Evolutionary conservation across 345 rosid species (phyloP), one percentile per base, ranked within the genome.

Genomic region (Lagerstroemia speciosa): DNA sequence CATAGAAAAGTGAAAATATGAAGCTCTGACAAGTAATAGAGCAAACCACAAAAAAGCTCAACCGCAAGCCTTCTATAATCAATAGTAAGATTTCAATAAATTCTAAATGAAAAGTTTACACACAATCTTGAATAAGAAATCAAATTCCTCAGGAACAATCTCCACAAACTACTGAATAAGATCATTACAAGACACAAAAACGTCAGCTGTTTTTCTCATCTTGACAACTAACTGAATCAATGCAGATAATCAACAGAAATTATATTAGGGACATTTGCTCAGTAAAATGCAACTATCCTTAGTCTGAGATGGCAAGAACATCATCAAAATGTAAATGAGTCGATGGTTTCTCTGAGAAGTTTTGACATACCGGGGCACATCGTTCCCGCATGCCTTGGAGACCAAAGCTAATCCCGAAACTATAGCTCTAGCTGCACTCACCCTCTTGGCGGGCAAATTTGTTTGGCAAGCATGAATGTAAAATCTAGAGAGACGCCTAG

Each of bases 351-450:
- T 27, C 7, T 0, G 16, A 30, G 63, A 29, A 30, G 22, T 27
- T n/a, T 64, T 62, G 69, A 64, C 75, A 45, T 77, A 90, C 98
- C 98, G 87, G 10, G 97, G 89, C 62, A 89, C 96, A 78, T 93
- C 96, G 74, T 87, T 91, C 69, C 97, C 97, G 64, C 98, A 93
- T 48, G 98, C 96, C 84, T 89, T 89, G 50, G 96, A 85, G 69
- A 91, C 94, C 85, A 91, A 79, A 62, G 88, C 76, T 76, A 93
- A 76, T 77, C 98, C 98, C 46, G 97, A 91, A 74, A 90, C 72
- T 14, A 81, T 79, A 69, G 96, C 87, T 78, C 88, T 87, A 8
- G 97, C 92, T 46, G 92, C 89, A 67, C 75, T 77, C 53, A 83
- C 94, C 72, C 83, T 76, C 85, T 81, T 83, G 73, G 84, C 69